Conservation (phyloP, 345 rosid genomes). For the Moricandia moricandioides region DNA sequence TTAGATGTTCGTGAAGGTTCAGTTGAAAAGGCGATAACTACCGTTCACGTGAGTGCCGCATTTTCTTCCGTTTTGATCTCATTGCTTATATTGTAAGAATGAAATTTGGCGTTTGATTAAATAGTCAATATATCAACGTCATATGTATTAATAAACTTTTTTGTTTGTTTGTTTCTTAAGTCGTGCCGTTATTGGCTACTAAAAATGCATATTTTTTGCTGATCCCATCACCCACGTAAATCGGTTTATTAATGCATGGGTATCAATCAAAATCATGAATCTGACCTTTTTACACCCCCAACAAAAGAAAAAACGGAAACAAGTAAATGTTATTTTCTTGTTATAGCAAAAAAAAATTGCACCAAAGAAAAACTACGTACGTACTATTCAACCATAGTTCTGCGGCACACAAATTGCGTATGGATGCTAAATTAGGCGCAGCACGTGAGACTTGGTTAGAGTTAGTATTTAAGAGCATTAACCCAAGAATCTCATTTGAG, state of each 20-base stretch:
- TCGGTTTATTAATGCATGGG: neutral
- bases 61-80: constrained; percentile 6
- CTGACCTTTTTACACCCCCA: neutral
- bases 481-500: too few relatives aligned
- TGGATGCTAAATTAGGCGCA: constrained; percentile 22
- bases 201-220: neutral
- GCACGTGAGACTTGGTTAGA: neutral
- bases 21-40: constrained; percentile 19
- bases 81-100: neutral
- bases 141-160: neutral
- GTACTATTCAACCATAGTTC: neutral
- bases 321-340: too few relatives aligned
- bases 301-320: neutral
- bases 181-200: neutral
- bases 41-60: constrained; percentile 37
- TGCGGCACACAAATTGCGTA: constrained; percentile 13
- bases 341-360: neutral
- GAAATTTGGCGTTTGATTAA: neutral
- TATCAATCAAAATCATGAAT: neutral
- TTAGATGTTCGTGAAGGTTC: constrained; percentile 22
- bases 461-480: neutral
- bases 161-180: constrained; percentile 2
- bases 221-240: constrained; percentile 14
- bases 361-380: neutral
- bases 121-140: constrained; percentile 1